Evolutionary conservation across 805 yeast species (phyloP).

Genomic region (Starmerella stellata): DNA sequence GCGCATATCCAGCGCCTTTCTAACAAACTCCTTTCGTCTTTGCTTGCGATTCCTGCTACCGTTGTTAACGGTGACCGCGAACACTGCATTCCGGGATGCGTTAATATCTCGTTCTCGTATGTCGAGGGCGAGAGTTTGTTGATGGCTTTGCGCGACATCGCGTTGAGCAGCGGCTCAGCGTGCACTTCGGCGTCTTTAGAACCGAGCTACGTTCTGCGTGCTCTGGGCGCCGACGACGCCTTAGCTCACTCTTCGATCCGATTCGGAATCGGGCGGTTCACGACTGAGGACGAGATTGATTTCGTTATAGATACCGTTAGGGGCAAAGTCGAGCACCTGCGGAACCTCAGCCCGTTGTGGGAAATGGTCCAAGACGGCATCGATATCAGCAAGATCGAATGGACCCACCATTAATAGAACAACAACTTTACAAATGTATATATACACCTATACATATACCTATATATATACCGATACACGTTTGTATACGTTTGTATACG

Average conservation of each 20-base stretch:
- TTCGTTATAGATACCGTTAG: constrained; percentile 77
- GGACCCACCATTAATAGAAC: constrained; percentile 80
- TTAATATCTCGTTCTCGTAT: constrained; percentile 89
- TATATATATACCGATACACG: constrained; percentile 4
- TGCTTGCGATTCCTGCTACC: constrained; percentile 72
- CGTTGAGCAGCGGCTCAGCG: constrained; percentile 90
- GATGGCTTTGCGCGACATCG: constrained; percentile 96
- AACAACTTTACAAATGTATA: background rate
- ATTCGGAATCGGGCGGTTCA: constrained; percentile 92
- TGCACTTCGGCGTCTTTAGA: constrained; percentile 97
- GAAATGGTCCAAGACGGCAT: constrained; percentile 99
- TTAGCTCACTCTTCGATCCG: constrained; percentile 96
- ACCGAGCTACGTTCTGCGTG: constrained; percentile 91
- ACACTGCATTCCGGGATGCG: constrained; percentile 79
- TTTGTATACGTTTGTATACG: too few relatives aligned
- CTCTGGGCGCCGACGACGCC: constrained; percentile 95
- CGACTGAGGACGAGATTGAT: constrained; percentile 90
- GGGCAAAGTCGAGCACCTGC: constrained; percentile 74
- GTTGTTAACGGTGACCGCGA: constrained; percentile 69
- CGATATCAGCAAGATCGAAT: constrained; percentile 79
- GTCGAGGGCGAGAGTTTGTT: constrained; percentile 93
- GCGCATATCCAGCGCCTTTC: constrained; percentile 56
- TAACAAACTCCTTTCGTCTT: constrained; percentile 48
- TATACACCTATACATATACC: background rate
- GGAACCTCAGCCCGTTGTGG: constrained; percentile 92